A percentile compares a stretch with the other conserved stretches of the same genome.
Conservation (phyloP, 2,329 filamentous ascomycete genomes). For the Anthostomella pinea region DNA sequence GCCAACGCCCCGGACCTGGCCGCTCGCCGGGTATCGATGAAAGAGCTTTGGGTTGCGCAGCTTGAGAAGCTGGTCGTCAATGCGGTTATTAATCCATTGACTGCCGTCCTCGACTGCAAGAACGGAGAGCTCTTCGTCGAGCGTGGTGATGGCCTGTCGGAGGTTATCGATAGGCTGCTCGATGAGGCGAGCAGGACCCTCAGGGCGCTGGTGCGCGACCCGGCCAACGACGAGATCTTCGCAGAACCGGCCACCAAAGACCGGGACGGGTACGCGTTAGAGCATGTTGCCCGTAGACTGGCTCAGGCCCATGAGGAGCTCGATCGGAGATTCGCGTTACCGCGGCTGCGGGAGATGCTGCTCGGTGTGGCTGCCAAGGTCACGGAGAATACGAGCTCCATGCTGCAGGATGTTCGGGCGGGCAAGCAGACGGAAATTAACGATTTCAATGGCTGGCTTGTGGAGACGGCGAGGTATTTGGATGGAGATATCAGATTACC, state of each 20-base stretch:
- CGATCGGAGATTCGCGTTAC: constrained; percentile 42
- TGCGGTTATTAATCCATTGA: constrained; percentile 79
- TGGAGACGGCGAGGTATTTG: constrained; percentile 43
- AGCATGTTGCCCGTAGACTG: too few species aligned
- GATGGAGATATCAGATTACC: constrained; percentile 33
- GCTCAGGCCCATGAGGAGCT: constrained; percentile 23
- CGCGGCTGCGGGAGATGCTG: constrained; percentile 44
- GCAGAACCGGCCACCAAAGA: too few species aligned
- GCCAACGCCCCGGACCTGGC: constrained; percentile 41
- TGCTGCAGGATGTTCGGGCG: constrained; percentile 57
- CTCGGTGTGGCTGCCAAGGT: constrained; percentile 47
- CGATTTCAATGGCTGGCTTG: constrained; percentile 60
- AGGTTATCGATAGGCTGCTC: constrained; percentile 66
- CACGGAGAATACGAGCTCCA: constrained; percentile 55
- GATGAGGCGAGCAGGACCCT: constrained; percentile 75
- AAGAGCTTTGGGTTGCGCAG: constrained; percentile 59
- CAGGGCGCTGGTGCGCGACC: constrained; percentile 61
- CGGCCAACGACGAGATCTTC: constrained; percentile 42
- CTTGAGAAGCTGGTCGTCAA: constrained; percentile 86
- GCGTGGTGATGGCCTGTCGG: constrained; percentile 45
- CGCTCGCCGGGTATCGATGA: constrained; percentile 36
- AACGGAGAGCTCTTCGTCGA: constrained; percentile 75
- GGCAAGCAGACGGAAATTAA: constrained; percentile 53
- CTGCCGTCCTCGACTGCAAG: constrained; percentile 69
- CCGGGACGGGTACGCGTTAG: constrained; percentile 14